Percentiles rank a stretch among this genome's conserved stretches.
Evolutionary conservation across 2,329 filamentous ascomycete species (phyloP).

Genomic region (Verticillium nonalfalfae): DNA sequence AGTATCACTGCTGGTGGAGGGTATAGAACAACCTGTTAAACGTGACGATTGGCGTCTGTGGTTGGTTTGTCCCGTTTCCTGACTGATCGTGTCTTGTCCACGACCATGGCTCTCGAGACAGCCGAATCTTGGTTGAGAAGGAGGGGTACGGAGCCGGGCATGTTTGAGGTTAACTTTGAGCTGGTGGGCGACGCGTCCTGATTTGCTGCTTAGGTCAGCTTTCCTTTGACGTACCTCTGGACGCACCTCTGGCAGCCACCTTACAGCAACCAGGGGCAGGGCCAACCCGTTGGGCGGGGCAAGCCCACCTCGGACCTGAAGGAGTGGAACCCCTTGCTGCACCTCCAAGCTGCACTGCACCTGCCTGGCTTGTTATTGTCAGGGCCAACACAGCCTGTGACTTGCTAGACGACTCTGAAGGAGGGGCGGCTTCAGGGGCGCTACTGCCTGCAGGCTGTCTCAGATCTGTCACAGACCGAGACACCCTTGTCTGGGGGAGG

Average conservation of each 20-base stretch:
- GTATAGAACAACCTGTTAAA: conserved; percentile 8
- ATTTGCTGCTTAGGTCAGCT: conserved; percentile 20
- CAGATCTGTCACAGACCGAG: conserved; percentile 36
- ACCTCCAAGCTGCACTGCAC: not conserved
- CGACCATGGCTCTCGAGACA: not conserved
- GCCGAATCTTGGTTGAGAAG: conserved; percentile 4
- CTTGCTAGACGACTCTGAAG: conserved; percentile 7
- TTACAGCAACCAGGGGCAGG: not conserved
- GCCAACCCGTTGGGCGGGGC: not conserved
- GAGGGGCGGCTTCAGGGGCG: conserved; percentile 14
- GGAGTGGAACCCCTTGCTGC: not conserved
- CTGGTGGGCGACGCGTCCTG: conserved; percentile 16
- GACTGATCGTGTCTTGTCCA: not conserved
- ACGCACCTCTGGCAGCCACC: not conserved
- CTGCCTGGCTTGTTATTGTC: not conserved
- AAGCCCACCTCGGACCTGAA: not conserved
- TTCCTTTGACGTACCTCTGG: not conserved
- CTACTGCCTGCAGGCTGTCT: conserved; percentile 23
- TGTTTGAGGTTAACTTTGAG: conserved; percentile 36
- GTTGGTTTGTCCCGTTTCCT: not conserved
- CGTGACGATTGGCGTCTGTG: not conserved
- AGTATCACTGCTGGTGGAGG: conserved; percentile 5
- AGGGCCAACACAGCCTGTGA: not conserved
- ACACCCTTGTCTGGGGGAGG: conserved; percentile 8
- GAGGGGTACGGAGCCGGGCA: conserved; percentile 6